Conservation (phyloP, 352 stramenopile genomes). For the Phytopythium oedochilum region DNA sequence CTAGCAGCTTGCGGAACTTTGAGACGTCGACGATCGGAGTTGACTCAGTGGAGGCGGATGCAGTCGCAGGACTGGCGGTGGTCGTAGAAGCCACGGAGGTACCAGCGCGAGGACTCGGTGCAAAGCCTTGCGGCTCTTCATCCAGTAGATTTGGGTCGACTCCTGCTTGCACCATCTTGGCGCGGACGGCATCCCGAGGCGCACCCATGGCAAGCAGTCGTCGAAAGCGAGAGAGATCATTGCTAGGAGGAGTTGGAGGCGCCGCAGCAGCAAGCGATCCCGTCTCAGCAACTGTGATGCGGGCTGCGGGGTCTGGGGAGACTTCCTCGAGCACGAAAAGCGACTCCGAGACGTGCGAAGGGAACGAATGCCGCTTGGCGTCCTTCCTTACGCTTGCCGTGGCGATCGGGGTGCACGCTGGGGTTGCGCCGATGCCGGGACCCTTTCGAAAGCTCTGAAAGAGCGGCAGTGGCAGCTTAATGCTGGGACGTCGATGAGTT, state of each 20-base stretch:
- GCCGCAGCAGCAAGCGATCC: neutral
- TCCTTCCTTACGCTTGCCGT: conserved; percentile 71
- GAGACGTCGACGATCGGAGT: conserved; percentile 22
- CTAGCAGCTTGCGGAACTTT: conserved; percentile 91
- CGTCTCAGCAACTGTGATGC: neutral
- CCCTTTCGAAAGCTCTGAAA: conserved; percentile 69
- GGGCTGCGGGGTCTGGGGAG: conserved; percentile 7
- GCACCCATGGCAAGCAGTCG: conserved; percentile 90
- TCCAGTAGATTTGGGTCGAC: conserved; percentile 52
- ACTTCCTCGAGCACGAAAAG: conserved; percentile 9
- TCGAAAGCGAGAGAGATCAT: conserved; percentile 59
- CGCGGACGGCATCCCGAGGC: conserved; percentile 66
- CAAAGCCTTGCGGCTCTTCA: conserved; percentile 38
- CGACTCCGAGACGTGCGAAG: conserved; percentile 21
- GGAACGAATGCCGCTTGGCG: conserved; percentile 54
- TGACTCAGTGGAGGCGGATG: neutral
- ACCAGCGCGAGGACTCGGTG: conserved; percentile 3
- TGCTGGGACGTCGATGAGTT: neutral
- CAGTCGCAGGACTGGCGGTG: conserved; percentile 6
- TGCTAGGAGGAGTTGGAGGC: conserved; percentile 4
- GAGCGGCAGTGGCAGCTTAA: conserved; percentile 55
- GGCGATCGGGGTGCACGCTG: conserved; percentile 62
- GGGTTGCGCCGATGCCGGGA: conserved; percentile 43
- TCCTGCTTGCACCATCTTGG: conserved; percentile 76
- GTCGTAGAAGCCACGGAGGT: conserved; percentile 2